A percentile compares a stretch with the other conserved stretches of the same genome.
Conservation (phyloP, 2,329 filamentous ascomycete species). For the Intubia oerlemansii region DNA sequence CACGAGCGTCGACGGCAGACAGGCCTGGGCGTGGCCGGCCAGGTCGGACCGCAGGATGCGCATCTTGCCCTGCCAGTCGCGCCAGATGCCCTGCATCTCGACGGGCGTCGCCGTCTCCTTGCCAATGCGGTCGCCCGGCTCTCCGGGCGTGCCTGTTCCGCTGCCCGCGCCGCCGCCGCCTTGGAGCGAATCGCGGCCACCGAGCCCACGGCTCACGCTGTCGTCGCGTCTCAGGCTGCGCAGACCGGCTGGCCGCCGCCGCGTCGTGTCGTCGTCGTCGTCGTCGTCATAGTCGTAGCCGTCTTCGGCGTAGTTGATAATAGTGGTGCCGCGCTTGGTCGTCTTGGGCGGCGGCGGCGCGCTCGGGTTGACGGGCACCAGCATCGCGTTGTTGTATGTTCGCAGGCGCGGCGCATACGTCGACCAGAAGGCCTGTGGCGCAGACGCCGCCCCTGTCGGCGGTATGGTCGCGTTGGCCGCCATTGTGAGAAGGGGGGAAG, state of each 20-base stretch:
- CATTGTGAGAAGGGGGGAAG: no score
- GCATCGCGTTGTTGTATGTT: slow-evolving; percentile 75
- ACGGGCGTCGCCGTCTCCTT: slow-evolving; percentile 65
- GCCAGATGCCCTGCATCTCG: slow-evolving; percentile 73
- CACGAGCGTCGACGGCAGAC: slow-evolving; percentile 72
- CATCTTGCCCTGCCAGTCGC: slow-evolving; percentile 82
- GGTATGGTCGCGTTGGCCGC: no score
- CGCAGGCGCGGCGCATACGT: slow-evolving; percentile 82
- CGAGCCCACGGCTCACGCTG: slow-evolving; percentile 36
- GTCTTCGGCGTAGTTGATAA: slow-evolving; percentile 96
- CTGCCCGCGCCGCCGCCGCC: background rate
- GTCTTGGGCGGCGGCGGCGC: slow-evolving; percentile 51
- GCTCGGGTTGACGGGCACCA: slow-evolving; percentile 63
- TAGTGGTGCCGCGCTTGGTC: slow-evolving; percentile 91
- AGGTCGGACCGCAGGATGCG: slow-evolving; percentile 31
- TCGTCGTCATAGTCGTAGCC: slow-evolving; percentile 58
- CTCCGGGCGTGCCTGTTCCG: slow-evolving; percentile 10
- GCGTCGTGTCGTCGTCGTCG: slow-evolving; percentile 52
- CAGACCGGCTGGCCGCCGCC: slow-evolving; percentile 64
- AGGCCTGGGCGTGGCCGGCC: slow-evolving; percentile 42
- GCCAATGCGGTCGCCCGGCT: slow-evolving; percentile 54
- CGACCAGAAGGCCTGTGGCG: no score
- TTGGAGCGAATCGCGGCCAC: slow-evolving; percentile 12
- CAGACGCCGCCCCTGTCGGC: no score
- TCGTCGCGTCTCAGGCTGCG: slow-evolving; percentile 68